A percentile compares a stretch with the other conserved stretches of the same genome.
Conservation (phyloP, 2,329 filamentous ascomycete genomes). For the Botrytis cinerea region DNA sequence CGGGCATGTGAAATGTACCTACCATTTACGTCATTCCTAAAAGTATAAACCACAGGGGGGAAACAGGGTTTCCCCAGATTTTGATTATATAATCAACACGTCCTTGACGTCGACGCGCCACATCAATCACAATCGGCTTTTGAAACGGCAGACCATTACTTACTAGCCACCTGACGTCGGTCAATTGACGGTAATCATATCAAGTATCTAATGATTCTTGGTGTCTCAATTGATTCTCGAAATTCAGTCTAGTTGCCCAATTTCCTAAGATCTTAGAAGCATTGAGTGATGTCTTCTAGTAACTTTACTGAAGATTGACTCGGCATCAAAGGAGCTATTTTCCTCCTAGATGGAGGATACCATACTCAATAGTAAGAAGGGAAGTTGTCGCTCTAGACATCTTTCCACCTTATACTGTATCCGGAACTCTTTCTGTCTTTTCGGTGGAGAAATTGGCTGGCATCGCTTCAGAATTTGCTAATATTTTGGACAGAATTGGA, state of each 20-base stretch:
- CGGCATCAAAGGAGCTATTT: neutral
- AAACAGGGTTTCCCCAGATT: conserved; percentile 7
- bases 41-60: neutral
- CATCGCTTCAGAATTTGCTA: neutral
- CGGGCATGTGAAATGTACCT: neutral
- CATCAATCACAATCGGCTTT: neutral
- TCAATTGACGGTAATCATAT: neutral
- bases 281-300: neutral
- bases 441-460: neutral
- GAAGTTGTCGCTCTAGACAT: neutral
- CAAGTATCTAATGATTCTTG: neutral
- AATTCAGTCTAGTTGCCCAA: neutral
- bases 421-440: neutral
- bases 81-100: neutral
- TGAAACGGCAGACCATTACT: neutral
- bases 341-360: neutral
- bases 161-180: neutral
- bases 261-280: neutral
- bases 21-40: neutral
- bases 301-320: neutral
- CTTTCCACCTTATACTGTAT: neutral
- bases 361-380: neutral
- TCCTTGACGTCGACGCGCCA: neutral
- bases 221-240: neutral
- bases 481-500: neutral